Percentiles rank a stretch among this genome's conserved stretches.
Conservation (phyloP, 345 rosid species). For the Gossypium mustelinum region DNA sequence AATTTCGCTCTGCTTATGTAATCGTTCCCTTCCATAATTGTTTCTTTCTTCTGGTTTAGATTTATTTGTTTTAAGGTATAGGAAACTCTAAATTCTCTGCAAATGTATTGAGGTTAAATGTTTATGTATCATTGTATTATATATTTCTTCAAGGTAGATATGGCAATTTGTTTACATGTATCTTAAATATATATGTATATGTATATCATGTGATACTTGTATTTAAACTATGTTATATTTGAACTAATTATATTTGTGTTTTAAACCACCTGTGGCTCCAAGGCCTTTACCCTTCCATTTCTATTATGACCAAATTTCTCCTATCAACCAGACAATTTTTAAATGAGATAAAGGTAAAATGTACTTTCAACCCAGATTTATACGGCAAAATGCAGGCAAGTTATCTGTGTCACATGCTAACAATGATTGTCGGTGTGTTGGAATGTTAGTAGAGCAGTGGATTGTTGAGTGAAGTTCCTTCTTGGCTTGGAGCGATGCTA, state of each 20-base stretch:
- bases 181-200: background rate
- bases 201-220: too few relatives aligned
- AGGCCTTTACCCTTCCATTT: too few relatives aligned
- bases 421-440: background rate
- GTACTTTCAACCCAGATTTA: too few relatives aligned
- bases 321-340: too few relatives aligned
- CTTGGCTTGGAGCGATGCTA: too few relatives aligned
- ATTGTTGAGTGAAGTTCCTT: background rate
- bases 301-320: too few relatives aligned
- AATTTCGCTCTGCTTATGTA: background rate
- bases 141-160: background rate
- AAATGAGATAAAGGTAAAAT: too few relatives aligned
- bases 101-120: background rate
- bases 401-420: too few relatives aligned
- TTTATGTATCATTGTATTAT: background rate
- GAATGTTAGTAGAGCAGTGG: background rate
- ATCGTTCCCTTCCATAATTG: background rate
- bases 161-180: background rate
- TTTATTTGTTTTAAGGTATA: constrained; percentile 5
- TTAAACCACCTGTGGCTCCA: too few relatives aligned
- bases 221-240: too few relatives aligned
- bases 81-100: background rate
- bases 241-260: too few relatives aligned
- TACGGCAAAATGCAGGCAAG: too few relatives aligned
- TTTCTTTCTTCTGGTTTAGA: background rate